A percentile compares a stretch with the other conserved stretches of the same genome.
Evolutionary conservation across 768 basidiomycete species (phyloP).

Genomic region (Peribolospora baueri): DNA sequence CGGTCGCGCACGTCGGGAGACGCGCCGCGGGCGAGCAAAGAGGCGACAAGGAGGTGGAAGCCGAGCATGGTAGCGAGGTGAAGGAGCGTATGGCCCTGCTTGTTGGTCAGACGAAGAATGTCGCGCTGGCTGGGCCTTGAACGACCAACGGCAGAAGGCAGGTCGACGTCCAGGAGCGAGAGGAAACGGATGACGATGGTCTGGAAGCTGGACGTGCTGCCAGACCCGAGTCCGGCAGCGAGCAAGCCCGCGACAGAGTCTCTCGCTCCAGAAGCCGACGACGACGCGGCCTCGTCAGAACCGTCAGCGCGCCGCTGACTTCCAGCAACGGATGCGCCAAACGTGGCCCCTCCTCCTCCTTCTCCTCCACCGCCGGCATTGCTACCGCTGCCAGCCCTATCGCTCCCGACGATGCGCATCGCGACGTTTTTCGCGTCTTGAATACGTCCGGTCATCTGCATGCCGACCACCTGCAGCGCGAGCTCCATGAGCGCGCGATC

Average conservation of each 20-base stretch:
- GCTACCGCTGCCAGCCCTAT: slow-evolving; percentile 19
- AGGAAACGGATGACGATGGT: slow-evolving; percentile 56
- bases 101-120: slow-evolving; percentile 39
- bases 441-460: slow-evolving; percentile 89
- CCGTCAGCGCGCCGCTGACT: not conserved
- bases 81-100: slow-evolving; percentile 58
- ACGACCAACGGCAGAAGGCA: slow-evolving; percentile 25
- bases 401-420: slow-evolving; percentile 58
- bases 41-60: slow-evolving; percentile 41
- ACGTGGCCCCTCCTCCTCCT: not conserved
- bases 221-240: not conserved
- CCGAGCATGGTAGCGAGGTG: slow-evolving; percentile 65
- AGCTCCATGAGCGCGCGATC: slow-evolving; percentile 89
- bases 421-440: slow-evolving; percentile 84
- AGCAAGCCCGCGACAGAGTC: not conserved
- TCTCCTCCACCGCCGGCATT: slow-evolving; percentile 25
- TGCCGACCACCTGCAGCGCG: slow-evolving; percentile 75
- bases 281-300: not conserved
- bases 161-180: slow-evolving; percentile 39
- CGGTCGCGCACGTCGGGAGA: slow-evolving; percentile 65
- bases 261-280: too few relatives aligned
- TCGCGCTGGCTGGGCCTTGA: slow-evolving; percentile 27
- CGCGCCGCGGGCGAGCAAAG: slow-evolving; percentile 44
- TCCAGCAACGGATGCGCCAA: not conserved
- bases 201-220: slow-evolving; percentile 33